Base-by-base conservation (phyloP, 371 early-diverging fungal species). In the Mucor velutinosus region DNA sequence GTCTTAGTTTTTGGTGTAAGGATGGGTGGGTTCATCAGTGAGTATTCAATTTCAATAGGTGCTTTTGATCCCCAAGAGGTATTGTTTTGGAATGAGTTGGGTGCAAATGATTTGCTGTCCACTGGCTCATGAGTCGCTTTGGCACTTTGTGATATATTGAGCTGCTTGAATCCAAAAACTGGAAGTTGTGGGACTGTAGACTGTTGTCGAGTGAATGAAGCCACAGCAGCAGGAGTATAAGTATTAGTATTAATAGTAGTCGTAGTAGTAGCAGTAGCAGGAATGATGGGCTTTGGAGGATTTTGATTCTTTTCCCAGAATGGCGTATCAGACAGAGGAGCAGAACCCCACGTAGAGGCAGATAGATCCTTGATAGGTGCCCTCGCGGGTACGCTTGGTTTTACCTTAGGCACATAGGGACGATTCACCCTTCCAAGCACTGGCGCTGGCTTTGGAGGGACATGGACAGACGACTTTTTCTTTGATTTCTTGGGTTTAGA, bases 221-320 rank as follows among this genome's bases (percentile, higher is more conserved):
- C 30, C 3, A 6, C 21, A 37, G 60, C 14, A 17, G 43, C 15
- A 14, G 33, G 33, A 7, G 33, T 33, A n/a, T n/a, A n/a, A 7
- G 33, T 33, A 7, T 4, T 33, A 33, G 33, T 33, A 33, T 4
- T 7, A 33, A 8, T 33, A 7, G 33, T 33, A 7, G 33, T 33
- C 7, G 33, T 33, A n/a, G n/a, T n/a, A n/a, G n/a, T n/a, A n/a
- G n/a, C n/a, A n/a, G n/a, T n/a, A 21, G 32, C 53, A 39, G 35
- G 29, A 5, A 25, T 33, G 21, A 7, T 51, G 30, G 60, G 19
- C 11, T 62, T 37, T 35, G 64, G 58, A 1, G 64, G 11, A 60
- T 60, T 7, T 57, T 51, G 21, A 2, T 60, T 60, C 17, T 69
- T 63, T 35, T 73, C 69, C 79, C 79, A 78, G 58, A 78, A 78